These are phyloP conservation scores for Yueomyces sinensis DNA, from an alignment of 805 yeast genomes.

Conservation along the genomic window DNA sequence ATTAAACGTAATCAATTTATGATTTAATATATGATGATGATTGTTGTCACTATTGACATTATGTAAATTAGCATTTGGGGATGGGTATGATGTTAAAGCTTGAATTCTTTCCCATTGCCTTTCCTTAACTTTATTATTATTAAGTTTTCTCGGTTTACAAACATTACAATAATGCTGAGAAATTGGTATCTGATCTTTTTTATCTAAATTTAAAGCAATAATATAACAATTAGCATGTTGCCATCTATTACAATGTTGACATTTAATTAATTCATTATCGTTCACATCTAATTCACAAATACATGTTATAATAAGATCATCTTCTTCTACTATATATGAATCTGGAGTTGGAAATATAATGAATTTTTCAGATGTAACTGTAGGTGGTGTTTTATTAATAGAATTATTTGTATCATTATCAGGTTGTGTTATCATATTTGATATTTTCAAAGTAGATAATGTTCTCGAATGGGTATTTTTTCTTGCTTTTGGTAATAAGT, in stretches of 20 bases:
- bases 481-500: slow-evolving; percentile 1
- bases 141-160: slow-evolving; percentile 46
- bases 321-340: slow-evolving; percentile 57
- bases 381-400: slow-evolving; percentile 1
- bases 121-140: slow-evolving; percentile 30
- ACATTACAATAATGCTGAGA: slow-evolving; percentile 41
- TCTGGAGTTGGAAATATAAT: slow-evolving; percentile 23
- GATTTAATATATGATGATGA: too few relatives aligned
- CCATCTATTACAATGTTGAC: slow-evolving; percentile 88
- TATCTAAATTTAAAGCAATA: slow-evolving; percentile 57
- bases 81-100: not conserved
- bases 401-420: slow-evolving; percentile 2
- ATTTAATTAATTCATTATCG: slow-evolving; percentile 89
- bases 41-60: not conserved
- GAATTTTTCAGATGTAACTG: slow-evolving; percentile 4
- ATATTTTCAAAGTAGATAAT: not conserved
- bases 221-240: slow-evolving; percentile 91
- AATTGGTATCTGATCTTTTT: slow-evolving; percentile 17
- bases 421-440: slow-evolving; percentile 1
- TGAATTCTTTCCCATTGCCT: slow-evolving; percentile 18
- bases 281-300: slow-evolving; percentile 79
- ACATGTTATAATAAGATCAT: slow-evolving; percentile 79
- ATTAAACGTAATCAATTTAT: not conserved
- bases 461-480: not conserved
- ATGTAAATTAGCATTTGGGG: not conserved